phyloP scores from a whole-genome alignment of 2,329 filamentous ascomycete genomes.

The Botrytis fabae region DNA sequence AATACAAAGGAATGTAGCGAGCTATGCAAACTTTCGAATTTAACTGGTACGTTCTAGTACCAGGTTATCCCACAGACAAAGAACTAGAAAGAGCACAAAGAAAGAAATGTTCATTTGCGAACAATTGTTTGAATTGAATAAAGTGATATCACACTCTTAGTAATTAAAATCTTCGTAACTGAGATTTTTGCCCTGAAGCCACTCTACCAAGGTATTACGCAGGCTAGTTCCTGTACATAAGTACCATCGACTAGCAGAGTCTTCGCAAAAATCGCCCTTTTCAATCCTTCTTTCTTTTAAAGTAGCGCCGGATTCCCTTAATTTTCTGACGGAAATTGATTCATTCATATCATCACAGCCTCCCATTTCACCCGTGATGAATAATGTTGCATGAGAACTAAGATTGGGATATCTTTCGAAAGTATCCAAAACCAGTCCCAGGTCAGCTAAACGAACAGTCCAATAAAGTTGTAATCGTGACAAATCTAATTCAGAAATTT shows the following conservation, averaged over 20 bases:
- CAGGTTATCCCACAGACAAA: not conserved
- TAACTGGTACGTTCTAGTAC: conserved; percentile 4
- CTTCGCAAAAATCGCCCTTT: conserved; percentile 47
- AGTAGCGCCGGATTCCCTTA: conserved; percentile 37
- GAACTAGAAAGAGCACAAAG: not conserved
- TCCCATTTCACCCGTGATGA: conserved; percentile 56
- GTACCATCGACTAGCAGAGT: conserved; percentile 52
- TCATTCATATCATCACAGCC: conserved; percentile 13
- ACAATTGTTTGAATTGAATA: conserved; percentile 9
- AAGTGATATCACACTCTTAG: conserved; percentile 21
- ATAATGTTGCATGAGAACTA: conserved; percentile 56
- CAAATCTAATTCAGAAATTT: conserved; percentile 55
- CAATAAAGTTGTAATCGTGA: conserved; percentile 61
- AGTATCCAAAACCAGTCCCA: conserved; percentile 60
- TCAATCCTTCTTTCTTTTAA: conserved; percentile 49
- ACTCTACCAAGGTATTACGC: conserved; percentile 49
- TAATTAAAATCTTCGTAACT: conserved; percentile 53
- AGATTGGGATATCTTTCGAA: conserved; percentile 56
- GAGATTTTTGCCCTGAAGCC: conserved; percentile 49
- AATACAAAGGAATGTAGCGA: conserved; percentile 19
- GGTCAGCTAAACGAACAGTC: conserved; percentile 63
- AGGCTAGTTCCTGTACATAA: conserved; percentile 56
- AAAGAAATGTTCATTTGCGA: not conserved
- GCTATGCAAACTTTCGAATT: not conserved
- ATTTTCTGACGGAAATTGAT: conserved; percentile 30